These are phyloP conservation scores for Stachybotrys chlorohalonatus DNA, from an alignment of 2,329 filamentous ascomycete species.

Conservation along the genomic window DNA sequence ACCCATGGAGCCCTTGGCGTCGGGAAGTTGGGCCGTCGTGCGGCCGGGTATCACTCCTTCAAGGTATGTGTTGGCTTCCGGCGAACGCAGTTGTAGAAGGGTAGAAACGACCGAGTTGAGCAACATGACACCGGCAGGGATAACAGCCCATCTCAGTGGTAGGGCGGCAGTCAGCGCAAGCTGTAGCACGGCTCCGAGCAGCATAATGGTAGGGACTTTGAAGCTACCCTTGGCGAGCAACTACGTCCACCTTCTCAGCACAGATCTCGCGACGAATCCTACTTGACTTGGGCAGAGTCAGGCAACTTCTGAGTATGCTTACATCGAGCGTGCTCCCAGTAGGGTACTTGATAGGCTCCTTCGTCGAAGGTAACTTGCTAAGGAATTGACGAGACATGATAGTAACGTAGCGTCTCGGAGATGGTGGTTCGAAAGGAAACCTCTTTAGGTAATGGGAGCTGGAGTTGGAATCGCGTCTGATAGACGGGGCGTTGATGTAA, in stretches of 20 bases:
- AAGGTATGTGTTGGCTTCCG: slow-evolving; percentile 11
- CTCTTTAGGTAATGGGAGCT: too few species aligned
- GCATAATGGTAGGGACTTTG: slow-evolving; percentile 19
- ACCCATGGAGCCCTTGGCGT: slow-evolving; percentile 14
- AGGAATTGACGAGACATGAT: background rate
- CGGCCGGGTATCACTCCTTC: slow-evolving; percentile 21
- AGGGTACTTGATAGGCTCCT: background rate
- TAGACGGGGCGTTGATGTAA: too few species aligned
- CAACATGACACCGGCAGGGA: slow-evolving; percentile 20
- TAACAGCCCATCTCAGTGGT: slow-evolving; percentile 22
- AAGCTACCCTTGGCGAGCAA: slow-evolving; percentile 22
- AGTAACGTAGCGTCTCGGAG: background rate
- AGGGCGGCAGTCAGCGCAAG: slow-evolving; percentile 20
- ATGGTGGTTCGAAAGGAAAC: too few species aligned
- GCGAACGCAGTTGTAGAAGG: slow-evolving; percentile 11
- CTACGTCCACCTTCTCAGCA: background rate
- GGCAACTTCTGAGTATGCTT: background rate
- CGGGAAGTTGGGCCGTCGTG: slow-evolving; percentile 22
- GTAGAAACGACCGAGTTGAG: slow-evolving; percentile 22
- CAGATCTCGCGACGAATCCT: background rate
- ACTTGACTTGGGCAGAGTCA: background rate
- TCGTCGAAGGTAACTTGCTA: background rate
- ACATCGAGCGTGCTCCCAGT: background rate
- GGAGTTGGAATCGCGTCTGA: too few species aligned
- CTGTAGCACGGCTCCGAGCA: slow-evolving; percentile 25